These are phyloP conservation scores for Pulchroboletus neoregius DNA, from an alignment of 1,284 basidiomycete genomes.

Conservation along the genomic window DNA sequence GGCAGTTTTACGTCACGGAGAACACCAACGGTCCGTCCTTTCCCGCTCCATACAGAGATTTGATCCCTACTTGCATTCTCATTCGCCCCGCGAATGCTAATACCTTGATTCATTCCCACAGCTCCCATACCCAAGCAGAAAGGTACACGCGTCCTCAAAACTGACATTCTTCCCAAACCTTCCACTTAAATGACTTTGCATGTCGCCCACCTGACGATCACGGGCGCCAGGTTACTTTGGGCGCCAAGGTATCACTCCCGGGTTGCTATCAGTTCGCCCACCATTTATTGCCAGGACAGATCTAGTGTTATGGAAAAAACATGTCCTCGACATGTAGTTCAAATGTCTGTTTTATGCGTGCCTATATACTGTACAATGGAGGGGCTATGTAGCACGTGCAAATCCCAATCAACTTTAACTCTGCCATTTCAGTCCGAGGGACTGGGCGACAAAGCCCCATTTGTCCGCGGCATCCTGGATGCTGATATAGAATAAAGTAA, in stretches of 20 bases:
- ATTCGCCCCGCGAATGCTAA: conserved; percentile 6
- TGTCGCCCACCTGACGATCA: neutral
- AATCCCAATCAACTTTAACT: conserved; percentile 14
- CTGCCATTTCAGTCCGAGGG: conserved; percentile 49
- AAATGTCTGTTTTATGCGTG: neutral
- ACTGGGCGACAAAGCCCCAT: conserved; percentile 70
- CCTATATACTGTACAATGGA: neutral
- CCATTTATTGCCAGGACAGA: neutral
- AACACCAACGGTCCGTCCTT: conserved; percentile 77
- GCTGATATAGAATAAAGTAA: conserved; percentile 35
- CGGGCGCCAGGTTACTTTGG: neutral
- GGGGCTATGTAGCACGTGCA: neutral
- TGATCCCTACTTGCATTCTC: neutral
- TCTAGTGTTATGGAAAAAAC: conserved; percentile 1
- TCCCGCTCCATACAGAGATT: neutral
- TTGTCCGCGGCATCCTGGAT: conserved; percentile 74
- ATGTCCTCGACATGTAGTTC: neutral
- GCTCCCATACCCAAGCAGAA: conserved; percentile 78
- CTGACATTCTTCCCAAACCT: conserved; percentile 46
- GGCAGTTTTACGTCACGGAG: conserved; percentile 94
- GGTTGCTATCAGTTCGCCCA: conserved; percentile 1
- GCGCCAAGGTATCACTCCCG: neutral
- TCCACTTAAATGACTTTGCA: conserved; percentile 7
- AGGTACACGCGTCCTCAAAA: conserved; percentile 67
- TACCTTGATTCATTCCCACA: conserved; percentile 29